A percentile compares a stretch with the other conserved stretches of the same genome.
Evolutionary conservation across 179 eudicot species (phyloP).

Genomic region (Amaranthus tricolor): DNA sequence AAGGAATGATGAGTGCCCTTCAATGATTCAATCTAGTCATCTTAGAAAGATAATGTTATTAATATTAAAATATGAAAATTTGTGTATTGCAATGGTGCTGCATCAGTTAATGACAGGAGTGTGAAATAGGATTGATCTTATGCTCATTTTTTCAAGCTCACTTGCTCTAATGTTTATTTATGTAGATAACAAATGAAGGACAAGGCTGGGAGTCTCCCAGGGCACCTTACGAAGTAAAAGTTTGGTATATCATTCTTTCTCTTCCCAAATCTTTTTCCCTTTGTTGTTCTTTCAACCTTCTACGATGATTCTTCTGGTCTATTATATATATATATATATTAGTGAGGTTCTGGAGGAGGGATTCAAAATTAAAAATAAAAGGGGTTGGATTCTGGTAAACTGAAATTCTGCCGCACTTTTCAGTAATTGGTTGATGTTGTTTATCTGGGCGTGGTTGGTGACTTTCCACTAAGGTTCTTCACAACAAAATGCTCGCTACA

Average conservation of each 20-base stretch:
- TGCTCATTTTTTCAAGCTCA: not conserved
- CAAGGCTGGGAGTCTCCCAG: conserved; percentile 98
- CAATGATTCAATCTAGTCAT: not conserved
- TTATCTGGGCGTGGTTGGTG: conserved; percentile 1
- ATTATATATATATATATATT: not conserved
- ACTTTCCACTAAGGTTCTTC: conserved; percentile 2
- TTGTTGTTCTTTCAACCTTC: not conserved
- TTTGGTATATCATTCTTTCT: conserved; percentile 48
- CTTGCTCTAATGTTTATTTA: conserved; percentile 18
- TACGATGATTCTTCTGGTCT: not conserved
- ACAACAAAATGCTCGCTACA: not conserved
- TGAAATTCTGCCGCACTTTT: not conserved
- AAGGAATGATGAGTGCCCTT: not conserved
- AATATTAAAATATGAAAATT: not conserved
- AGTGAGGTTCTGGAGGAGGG: not conserved
- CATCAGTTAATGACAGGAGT: too few relatives aligned
- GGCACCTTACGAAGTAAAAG: conserved; percentile 94
- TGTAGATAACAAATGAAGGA: conserved; percentile 75
- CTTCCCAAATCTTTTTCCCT: not conserved
- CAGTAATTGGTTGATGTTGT: not conserved
- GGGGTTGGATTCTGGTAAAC: not conserved
- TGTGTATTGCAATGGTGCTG: not conserved
- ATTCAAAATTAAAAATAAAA: not conserved
- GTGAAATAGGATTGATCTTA: not conserved
- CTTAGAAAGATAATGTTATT: not conserved